Base-by-base conservation (phyloP, 306 rosid species). In the Rubus parviflorus region DNA sequence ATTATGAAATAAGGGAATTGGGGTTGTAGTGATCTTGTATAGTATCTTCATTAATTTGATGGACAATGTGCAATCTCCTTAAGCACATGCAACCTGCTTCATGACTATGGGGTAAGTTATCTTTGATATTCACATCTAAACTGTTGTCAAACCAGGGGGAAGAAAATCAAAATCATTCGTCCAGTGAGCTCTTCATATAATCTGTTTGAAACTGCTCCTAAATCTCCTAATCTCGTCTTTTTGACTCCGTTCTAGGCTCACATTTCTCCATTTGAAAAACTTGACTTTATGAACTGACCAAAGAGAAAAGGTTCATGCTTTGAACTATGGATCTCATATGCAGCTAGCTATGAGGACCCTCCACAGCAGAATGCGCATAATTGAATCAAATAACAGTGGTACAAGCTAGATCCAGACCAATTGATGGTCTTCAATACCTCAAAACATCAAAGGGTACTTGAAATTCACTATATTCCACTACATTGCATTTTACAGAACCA, bases 391-490 rank as follows among this genome's bases (percentile, higher is more conserved):
- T 42, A 42, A 42, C 8, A 42, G 46, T 42, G 46, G 30, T 30
- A 43, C 54, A 67, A 14, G 46, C 22, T 42, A 17, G 78, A 74
- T 74, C 78, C 70, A 61, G n/a, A 47, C 54, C 69, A 58, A 17
- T 9, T 60, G 8, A 13, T 30, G 30, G 22, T 68, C 57, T 25
- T 30, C 61, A 49, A 25, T 49, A 37, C 70, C 66, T 64, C 69
- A 46, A 46, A 58, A 58, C 30, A 23, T 74, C 57, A 58, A 22
- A 61, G 1, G 57, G 68, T 43, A 58, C 57, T 58, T 74, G 58
- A 16, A 38, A 56, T 73, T 16, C 42, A 73, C 68, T 13, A 68
- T 7, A 43, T 68, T 68, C 22, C 74, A 73, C 54, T 73, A 46
- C 60, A 61, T 46, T 25, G 19, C 78, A 74, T 58, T 16, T 61